Evolutionary conservation across 192 early-diverging fungal species (phyloP).

Genomic region (Mortierella hygrophila): DNA sequence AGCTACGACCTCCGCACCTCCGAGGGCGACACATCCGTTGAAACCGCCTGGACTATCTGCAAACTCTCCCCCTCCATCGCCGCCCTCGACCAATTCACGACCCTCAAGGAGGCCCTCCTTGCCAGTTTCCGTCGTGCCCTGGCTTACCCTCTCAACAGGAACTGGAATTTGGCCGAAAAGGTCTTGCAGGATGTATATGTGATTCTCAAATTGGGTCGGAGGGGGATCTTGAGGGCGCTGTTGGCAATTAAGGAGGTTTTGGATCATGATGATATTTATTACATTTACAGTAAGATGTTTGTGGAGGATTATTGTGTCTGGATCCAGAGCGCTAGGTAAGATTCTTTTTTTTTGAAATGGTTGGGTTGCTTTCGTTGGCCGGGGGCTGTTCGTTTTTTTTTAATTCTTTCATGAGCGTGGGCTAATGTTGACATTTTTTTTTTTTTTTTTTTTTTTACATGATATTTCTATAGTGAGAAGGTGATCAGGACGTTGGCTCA

Average conservation of each 20-base stretch:
- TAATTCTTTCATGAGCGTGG: neutral
- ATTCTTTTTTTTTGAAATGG: neutral
- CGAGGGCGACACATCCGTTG: conserved; percentile 87
- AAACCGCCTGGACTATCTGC: conserved; percentile 92
- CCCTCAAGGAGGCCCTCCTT: conserved; percentile 70
- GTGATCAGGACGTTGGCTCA: conserved; percentile 81
- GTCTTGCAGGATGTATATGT: conserved; percentile 86
- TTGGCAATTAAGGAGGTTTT: conserved; percentile 84
- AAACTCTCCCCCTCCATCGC: conserved; percentile 84
- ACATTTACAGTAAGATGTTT: conserved; percentile 89
- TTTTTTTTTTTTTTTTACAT: neutral
- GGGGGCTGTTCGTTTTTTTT: neutral
- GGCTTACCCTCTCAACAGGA: conserved; percentile 89
- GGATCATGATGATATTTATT: conserved; percentile 89
- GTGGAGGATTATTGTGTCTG: conserved; percentile 98
- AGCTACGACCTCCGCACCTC: conserved; percentile 89
- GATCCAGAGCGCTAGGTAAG: conserved; percentile 84
- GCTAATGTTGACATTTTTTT: neutral
- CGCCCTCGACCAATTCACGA: conserved; percentile 81
- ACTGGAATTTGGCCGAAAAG: conserved; percentile 80
- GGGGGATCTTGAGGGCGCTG: conserved; percentile 83
- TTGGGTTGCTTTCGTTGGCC: neutral
- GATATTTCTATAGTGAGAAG: conserved; percentile 70
- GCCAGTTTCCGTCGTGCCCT: conserved; percentile 84
- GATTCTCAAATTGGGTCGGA: conserved; percentile 85